These are phyloP conservation scores for Vitis amurensis DNA, from an alignment of 164 flowering plant genomes.

Conservation along the genomic window DNA sequence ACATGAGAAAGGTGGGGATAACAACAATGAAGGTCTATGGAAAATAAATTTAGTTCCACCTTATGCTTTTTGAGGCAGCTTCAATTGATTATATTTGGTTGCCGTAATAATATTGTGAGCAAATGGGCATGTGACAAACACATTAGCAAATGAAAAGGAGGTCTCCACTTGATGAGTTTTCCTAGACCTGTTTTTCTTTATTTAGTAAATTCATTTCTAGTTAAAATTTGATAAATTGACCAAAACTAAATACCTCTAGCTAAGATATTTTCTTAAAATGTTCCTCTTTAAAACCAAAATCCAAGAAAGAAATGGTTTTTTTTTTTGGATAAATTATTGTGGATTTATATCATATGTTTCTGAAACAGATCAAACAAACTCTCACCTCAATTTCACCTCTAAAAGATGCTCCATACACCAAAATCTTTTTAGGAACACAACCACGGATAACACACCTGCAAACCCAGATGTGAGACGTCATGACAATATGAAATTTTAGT, in stretches of 20 bases:
- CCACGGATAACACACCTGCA: conserved; percentile 97
- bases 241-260: neutral
- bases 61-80: too few species aligned
- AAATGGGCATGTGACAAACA: neutral
- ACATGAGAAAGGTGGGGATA: too few species aligned
- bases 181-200: neutral
- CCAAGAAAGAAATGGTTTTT: too few species aligned
- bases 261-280: neutral
- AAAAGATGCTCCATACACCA: conserved; percentile 91
- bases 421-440: conserved; percentile 96
- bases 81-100: too few species aligned
- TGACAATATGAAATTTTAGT: neutral
- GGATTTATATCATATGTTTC: neutral
- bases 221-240: too few species aligned
- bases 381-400: conserved; percentile 90
- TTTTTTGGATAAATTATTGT: too few species aligned
- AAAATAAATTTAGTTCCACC: too few species aligned
- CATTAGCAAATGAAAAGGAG: too few species aligned
- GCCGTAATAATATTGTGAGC: too few species aligned
- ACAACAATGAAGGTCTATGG: too few species aligned
- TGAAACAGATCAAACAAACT: neutral
- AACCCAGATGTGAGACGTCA: conserved; percentile 7
- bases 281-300: neutral
- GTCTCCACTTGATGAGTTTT: too few species aligned
- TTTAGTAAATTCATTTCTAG: neutral